phyloP scores from a whole-genome alignment of 345 rosid genomes.

The Acer yangbiense region DNA sequence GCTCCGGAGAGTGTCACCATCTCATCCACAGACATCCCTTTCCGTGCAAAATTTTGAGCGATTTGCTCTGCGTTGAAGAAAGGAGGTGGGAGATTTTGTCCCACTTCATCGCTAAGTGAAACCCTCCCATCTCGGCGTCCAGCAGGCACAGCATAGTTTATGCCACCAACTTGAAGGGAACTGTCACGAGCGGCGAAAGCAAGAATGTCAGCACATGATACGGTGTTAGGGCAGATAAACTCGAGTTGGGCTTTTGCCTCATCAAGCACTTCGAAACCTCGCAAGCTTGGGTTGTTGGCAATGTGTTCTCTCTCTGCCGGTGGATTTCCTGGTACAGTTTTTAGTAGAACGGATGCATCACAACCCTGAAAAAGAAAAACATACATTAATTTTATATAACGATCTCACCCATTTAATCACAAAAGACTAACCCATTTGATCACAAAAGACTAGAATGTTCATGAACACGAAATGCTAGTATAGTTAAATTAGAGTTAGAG shows the following conservation, averaged over 20 bases:
- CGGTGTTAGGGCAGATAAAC: conserved; percentile 36
- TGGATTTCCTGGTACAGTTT: conserved; percentile 24
- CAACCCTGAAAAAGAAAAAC: conserved; percentile 35
- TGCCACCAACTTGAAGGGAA: conserved; percentile 25
- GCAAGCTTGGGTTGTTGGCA: conserved; percentile 39
- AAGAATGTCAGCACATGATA: conserved; percentile 54
- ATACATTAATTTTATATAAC: neutral
- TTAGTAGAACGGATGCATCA: conserved; percentile 49
- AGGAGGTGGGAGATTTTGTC: conserved; percentile 32
- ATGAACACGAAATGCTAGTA: neutral
- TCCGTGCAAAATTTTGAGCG: conserved; percentile 24
- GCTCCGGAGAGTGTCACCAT: conserved; percentile 57
- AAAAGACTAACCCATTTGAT: neutral
- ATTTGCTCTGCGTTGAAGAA: conserved; percentile 29
- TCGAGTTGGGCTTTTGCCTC: conserved; percentile 42
- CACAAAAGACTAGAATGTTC: no score
- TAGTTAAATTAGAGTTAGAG: neutral
- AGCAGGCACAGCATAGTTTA: conserved; percentile 30
- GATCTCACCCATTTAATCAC: neutral
- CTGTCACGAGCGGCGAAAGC: conserved; percentile 53
- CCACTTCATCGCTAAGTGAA: conserved; percentile 26
- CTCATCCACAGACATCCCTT: conserved; percentile 41
- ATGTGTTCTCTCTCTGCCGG: conserved; percentile 44
- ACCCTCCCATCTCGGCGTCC: conserved; percentile 48
- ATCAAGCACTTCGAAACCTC: conserved; percentile 53